phyloP scores from a whole-genome alignment of 2,329 filamentous ascomycete species.

The Aspergillus luchuensis region DNA sequence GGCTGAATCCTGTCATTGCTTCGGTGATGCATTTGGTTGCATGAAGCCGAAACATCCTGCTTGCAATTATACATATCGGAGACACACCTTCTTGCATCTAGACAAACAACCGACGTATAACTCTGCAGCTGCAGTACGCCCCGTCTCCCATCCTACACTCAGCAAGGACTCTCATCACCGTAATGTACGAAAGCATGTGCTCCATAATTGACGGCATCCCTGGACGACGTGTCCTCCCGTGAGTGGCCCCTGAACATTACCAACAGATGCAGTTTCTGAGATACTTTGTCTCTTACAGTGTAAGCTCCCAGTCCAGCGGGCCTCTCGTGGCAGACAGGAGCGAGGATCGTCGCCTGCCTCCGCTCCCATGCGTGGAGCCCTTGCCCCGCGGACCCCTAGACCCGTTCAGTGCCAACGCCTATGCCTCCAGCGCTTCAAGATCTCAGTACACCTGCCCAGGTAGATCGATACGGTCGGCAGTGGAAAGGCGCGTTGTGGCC shows the following conservation, averaged over 20 bases:
- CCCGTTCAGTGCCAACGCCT: slow-evolving; percentile 33
- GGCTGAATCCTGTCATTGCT: slow-evolving; percentile 4
- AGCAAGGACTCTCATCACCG: slow-evolving; percentile 7
- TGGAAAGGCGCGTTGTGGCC: slow-evolving; percentile 31
- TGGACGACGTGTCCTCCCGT: slow-evolving; percentile 41
- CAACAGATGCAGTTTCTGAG: slow-evolving; percentile 14
- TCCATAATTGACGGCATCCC: slow-evolving; percentile 31
- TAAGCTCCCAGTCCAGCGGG: slow-evolving; percentile 27
- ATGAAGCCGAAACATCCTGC: slow-evolving; percentile 10
- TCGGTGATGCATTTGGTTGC: slow-evolving; percentile 3
- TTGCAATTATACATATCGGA: slow-evolving; percentile 9
- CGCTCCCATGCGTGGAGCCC: slow-evolving; percentile 40
- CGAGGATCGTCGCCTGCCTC: slow-evolving; percentile 40
- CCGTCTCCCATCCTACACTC: slow-evolving; percentile 15
- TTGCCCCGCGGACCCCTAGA: slow-evolving; percentile 43
- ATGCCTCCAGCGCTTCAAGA: slow-evolving; percentile 36
- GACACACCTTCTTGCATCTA: slow-evolving; percentile 1
- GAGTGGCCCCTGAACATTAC: slow-evolving; percentile 21
- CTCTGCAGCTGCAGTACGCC: neutral
- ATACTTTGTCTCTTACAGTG: slow-evolving; percentile 14
- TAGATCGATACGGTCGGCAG: slow-evolving; percentile 34
- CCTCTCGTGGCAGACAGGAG: slow-evolving; percentile 30
- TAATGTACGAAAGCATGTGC: slow-evolving; percentile 37
- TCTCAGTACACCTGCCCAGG: slow-evolving; percentile 38
- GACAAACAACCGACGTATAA: slow-evolving; percentile 26